phyloP scores from a whole-genome alignment of 164 flowering plant species.

The Vitis rotundifolia region DNA sequence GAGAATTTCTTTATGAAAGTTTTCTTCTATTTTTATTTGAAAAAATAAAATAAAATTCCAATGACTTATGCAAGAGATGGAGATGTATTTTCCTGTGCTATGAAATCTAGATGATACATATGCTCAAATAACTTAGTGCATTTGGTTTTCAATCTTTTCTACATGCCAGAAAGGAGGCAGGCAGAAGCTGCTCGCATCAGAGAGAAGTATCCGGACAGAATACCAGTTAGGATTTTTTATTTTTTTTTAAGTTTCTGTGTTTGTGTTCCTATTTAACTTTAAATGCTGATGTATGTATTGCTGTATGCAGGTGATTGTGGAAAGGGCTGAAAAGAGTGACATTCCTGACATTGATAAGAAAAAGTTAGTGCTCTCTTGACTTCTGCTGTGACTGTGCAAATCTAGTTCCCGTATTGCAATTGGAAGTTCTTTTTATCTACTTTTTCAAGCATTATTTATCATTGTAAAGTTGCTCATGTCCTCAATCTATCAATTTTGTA shows the following conservation, averaged over 20 bases:
- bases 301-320: conserved; percentile 62
- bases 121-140: background rate
- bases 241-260: conserved; percentile 5
- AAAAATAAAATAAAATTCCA: too few species aligned
- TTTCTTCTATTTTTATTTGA: too few species aligned
- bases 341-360: conserved; percentile 79
- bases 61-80: background rate
- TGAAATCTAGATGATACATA: background rate
- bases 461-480: background rate
- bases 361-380: conserved; percentile 44
- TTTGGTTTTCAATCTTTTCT: conserved; percentile 7
- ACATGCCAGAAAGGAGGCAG: conserved; percentile 64
- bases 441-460: background rate
- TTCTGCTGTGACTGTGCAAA: background rate
- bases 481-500: background rate
- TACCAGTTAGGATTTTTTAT: conserved; percentile 43
- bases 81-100: background rate
- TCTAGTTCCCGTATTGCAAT: background rate
- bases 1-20: too few species aligned
- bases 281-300: too few species aligned
- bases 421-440: background rate
- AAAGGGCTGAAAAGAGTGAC: conserved; percentile 75
- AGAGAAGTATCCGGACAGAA: conserved; percentile 80
- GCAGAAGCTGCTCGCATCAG: conserved; percentile 80
- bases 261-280: background rate